Percentiles rank a stretch among this genome's conserved stretches.
These are phyloP conservation scores for Aspergillus luchuensis DNA, from an alignment of 2,329 filamentous ascomycete genomes.

Conservation along the genomic window DNA sequence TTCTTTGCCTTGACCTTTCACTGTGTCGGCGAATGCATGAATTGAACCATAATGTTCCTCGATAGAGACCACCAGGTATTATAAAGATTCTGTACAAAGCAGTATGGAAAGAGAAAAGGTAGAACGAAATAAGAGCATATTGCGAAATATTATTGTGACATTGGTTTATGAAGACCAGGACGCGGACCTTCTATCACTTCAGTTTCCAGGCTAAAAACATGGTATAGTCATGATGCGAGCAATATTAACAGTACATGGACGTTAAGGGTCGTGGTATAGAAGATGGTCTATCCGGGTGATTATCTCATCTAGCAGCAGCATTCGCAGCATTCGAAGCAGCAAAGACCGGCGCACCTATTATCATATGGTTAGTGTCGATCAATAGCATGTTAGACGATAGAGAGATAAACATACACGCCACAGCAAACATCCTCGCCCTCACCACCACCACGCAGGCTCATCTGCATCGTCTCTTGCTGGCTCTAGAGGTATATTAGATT, in stretches of 20 bases:
- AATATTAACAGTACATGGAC: constrained; percentile 1
- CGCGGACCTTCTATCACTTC: neutral
- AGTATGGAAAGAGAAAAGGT: too few species aligned
- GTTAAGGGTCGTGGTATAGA: neutral
- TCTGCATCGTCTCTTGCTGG: constrained; percentile 18
- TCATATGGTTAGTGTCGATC: neutral
- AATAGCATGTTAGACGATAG: neutral
- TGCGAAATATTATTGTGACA: too few species aligned
- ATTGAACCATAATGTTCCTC: too few species aligned
- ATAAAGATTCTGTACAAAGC: too few species aligned
- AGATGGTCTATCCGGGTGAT: too few species aligned
- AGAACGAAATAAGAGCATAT: too few species aligned
- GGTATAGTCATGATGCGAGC: neutral
- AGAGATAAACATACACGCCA: constrained; percentile 23
- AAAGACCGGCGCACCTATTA: constrained; percentile 24
- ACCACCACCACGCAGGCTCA: constrained; percentile 27
- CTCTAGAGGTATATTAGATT: neutral
- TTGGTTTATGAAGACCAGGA: too few species aligned
- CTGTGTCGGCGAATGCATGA: too few species aligned
- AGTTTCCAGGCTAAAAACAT: neutral
- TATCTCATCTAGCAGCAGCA: constrained; percentile 22
- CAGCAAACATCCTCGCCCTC: constrained; percentile 26
- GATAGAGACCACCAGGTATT: too few species aligned
- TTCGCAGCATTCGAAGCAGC: constrained; percentile 24
- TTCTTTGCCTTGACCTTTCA: too few species aligned